These are phyloP conservation scores for Aureobasidium mangrovei DNA, from an alignment of 2,329 filamentous ascomycete genomes.

Conservation along the genomic window DNA sequence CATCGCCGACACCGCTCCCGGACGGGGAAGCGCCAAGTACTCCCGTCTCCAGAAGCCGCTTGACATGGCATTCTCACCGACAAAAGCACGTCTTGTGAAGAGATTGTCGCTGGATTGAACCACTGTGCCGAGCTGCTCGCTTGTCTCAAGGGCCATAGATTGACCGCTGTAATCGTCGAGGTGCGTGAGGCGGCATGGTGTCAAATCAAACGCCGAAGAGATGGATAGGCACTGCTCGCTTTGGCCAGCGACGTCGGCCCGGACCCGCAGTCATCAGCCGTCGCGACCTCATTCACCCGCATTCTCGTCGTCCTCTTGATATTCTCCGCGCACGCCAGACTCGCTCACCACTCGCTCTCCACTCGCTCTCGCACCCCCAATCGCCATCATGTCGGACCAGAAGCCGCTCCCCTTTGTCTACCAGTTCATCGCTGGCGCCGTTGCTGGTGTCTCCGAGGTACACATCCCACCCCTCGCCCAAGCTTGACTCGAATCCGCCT, in stretches of 20 bases:
- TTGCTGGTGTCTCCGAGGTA: constrained; percentile 96
- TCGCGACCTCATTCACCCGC: constrained; percentile 4
- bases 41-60: too few species aligned
- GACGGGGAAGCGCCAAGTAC: neutral
- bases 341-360: neutral
- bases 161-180: too few species aligned
- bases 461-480: constrained; percentile 25
- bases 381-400: constrained; percentile 37
- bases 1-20: constrained; percentile 10
- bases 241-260: neutral
- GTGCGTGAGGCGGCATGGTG: too few species aligned
- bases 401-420: constrained; percentile 86
- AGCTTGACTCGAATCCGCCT: neutral
- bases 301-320: too few species aligned
- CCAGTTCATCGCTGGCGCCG: constrained; percentile 93
- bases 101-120: too few species aligned
- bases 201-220: too few species aligned
- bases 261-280: constrained; percentile 2
- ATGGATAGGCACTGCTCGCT: neutral
- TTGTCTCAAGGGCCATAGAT: too few species aligned
- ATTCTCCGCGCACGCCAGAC: neutral
- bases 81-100: too few species aligned
- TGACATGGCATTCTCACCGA: too few species aligned
- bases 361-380: neutral
- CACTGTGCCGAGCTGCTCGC: too few species aligned